These are phyloP conservation scores for Hirsutella thompsonii DNA, from an alignment of 2,329 filamentous ascomycete species.

Conservation along the genomic window DNA sequence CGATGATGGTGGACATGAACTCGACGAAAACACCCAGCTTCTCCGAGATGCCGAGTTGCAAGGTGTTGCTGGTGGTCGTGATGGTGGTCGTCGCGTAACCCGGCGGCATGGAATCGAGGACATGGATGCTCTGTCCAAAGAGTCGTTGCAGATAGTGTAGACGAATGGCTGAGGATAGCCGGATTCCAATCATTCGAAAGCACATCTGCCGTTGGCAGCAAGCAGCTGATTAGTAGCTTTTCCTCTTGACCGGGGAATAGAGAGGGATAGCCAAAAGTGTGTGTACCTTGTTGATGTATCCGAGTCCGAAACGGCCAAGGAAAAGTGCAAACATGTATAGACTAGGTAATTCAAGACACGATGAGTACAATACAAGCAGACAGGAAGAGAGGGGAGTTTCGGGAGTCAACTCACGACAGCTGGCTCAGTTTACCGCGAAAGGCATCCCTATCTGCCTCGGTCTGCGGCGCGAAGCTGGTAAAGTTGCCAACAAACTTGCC, in stretches of 20 bases:
- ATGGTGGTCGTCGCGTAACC: conserved; percentile 51
- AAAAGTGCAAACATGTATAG: conserved; percentile 62
- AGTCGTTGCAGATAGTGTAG: conserved; percentile 51
- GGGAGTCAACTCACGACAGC: conserved; percentile 26
- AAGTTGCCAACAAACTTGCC: conserved; percentile 35
- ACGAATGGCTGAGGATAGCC: conserved; percentile 47
- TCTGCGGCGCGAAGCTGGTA: conserved; percentile 24
- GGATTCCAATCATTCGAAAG: conserved; percentile 49
- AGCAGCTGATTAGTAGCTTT: background rate
- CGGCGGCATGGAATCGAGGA: conserved; percentile 52
- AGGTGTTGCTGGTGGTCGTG: conserved; percentile 47
- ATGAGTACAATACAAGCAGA: background rate
- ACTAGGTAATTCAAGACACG: conserved; percentile 15
- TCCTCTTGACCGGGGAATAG: background rate
- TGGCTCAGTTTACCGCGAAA: conserved; percentile 30
- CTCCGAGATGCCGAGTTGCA: conserved; percentile 54
- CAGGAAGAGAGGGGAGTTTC: background rate
- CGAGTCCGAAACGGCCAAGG: conserved; percentile 48
- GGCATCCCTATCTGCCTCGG: conserved; percentile 16
- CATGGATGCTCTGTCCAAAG: conserved; percentile 52
- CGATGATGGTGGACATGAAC: conserved; percentile 36
- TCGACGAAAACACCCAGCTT: conserved; percentile 48
- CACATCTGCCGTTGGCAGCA: conserved; percentile 27
- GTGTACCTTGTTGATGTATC: conserved; percentile 44
- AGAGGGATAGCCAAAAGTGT: background rate